phyloP scores from a whole-genome alignment of 2,329 filamentous ascomycete genomes.

The Fusarium agapanthi region DNA sequence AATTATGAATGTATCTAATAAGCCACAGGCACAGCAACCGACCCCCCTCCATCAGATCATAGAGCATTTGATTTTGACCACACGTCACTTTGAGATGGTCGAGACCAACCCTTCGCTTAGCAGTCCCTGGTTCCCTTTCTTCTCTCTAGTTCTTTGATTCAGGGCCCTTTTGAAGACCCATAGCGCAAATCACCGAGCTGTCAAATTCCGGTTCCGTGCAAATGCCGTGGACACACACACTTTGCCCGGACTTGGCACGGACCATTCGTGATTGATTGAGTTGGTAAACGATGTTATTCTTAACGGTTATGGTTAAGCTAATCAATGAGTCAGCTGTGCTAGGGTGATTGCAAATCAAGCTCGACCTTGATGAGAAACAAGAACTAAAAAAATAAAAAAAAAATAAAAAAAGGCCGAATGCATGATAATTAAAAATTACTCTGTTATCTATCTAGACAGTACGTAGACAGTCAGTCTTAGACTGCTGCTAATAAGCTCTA shows the following conservation, averaged over 20 bases:
- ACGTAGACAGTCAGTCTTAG: neutral
- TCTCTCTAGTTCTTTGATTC: neutral
- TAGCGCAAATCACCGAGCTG: constrained; percentile 28
- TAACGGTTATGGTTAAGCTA: constrained; percentile 14
- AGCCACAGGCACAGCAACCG: constrained; percentile 7
- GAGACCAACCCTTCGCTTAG: constrained; percentile 3
- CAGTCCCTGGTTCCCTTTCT: neutral
- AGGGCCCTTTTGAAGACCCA: constrained; percentile 9
- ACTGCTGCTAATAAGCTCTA: neutral
- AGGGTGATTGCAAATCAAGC: constrained; percentile 28
- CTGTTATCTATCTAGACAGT: neutral
- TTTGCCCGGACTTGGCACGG: neutral
- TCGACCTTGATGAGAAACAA: neutral
- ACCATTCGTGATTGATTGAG: neutral
- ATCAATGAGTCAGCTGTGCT: neutral
- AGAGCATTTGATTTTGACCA: neutral
- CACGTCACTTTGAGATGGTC: constrained; percentile 32
- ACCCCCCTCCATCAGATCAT: constrained; percentile 34
- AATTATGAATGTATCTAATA: neutral
- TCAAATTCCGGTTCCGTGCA: constrained; percentile 11
- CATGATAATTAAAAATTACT: neutral
- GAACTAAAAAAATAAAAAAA: neutral
- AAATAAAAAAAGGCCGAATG: constrained; percentile 4
- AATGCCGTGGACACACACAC: constrained; percentile 15
- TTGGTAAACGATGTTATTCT: constrained; percentile 1